Evolutionary conservation across 1,139 yeast genomes (phyloP).

Genomic region (Kluyveromyces sp.): DNA sequence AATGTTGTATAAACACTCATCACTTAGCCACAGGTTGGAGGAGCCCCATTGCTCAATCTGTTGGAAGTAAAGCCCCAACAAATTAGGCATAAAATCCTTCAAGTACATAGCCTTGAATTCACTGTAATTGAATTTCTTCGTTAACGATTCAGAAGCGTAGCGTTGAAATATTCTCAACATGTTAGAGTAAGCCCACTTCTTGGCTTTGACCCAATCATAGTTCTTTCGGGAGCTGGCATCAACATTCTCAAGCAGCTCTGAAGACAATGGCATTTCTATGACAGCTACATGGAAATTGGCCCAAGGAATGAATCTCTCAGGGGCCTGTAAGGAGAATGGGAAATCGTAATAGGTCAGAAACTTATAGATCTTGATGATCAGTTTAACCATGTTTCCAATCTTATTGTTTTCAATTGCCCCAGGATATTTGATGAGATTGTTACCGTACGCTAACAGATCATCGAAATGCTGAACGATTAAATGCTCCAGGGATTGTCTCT

Average conservation of each 20-base stretch:
- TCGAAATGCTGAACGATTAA: conserved; percentile 65
- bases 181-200: conserved; percentile 88
- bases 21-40: conserved; percentile 60
- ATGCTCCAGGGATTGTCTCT: conserved; percentile 52
- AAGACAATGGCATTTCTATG: conserved; percentile 55
- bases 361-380: conserved; percentile 73
- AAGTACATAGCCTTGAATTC: conserved; percentile 45
- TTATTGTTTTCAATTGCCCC: conserved; percentile 36
- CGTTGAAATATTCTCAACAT: conserved; percentile 66
- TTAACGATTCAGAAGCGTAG: conserved; percentile 52
- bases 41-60: conserved; percentile 72
- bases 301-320: conserved; percentile 61
- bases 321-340: conserved; percentile 59
- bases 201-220: conserved; percentile 65
- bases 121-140: conserved; percentile 45
- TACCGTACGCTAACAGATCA: conserved; percentile 59
- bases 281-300: conserved; percentile 68
- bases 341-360: conserved; percentile 75
- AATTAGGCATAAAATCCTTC: conserved; percentile 62
- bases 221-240: conserved; percentile 43
- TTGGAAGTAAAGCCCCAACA: conserved; percentile 54
- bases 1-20: conserved; percentile 58
- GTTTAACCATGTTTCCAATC: conserved; percentile 70
- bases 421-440: conserved; percentile 36
- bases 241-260: conserved; percentile 36